Percentiles rank a stretch among this genome's conserved stretches.
These are phyloP conservation scores for Pythium graminicola DNA, from an alignment of 352 stramenopile species.

Conservation along the genomic window DNA sequence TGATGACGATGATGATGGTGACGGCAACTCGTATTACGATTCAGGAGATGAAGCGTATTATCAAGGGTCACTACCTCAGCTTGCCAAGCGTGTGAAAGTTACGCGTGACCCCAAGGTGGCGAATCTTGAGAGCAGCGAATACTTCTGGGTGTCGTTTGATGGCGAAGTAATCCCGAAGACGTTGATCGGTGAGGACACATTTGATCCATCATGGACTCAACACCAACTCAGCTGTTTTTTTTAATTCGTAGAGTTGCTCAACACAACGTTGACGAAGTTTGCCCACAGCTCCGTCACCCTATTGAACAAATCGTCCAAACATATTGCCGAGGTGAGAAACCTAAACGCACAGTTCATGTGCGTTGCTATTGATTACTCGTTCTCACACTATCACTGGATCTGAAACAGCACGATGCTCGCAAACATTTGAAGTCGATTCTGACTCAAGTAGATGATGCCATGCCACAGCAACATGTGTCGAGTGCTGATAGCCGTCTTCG, in stretches of 20 bases:
- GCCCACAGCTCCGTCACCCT: slow-evolving; percentile 49
- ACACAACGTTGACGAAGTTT: slow-evolving; percentile 57
- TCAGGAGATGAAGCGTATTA: slow-evolving; percentile 45
- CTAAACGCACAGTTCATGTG: neutral
- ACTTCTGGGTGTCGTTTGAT: slow-evolving; percentile 70
- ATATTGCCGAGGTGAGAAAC: slow-evolving; percentile 32
- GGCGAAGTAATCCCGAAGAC: slow-evolving; percentile 55
- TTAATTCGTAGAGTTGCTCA: slow-evolving; percentile 45
- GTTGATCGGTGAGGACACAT: slow-evolving; percentile 43
- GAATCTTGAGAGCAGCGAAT: slow-evolving; percentile 28
- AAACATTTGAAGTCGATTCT: slow-evolving; percentile 17
- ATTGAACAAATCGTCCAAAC: slow-evolving; percentile 37
- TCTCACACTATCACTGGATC: too few species aligned
- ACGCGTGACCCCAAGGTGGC: slow-evolving; percentile 15
- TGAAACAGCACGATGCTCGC: slow-evolving; percentile 13
- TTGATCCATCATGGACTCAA: neutral
- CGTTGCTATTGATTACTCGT: neutral
- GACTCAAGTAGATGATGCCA: slow-evolving; percentile 5
- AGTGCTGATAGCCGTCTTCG: slow-evolving; percentile 1
- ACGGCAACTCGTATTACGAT: slow-evolving; percentile 51
- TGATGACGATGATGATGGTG: slow-evolving; percentile 27
- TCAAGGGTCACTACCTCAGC: slow-evolving; percentile 32
- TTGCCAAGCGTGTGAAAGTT: slow-evolving; percentile 51
- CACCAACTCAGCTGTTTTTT: neutral
- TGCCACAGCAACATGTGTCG: neutral